Evolutionary conservation across 106 monocot species (phyloP).

Genomic region (Allium cepa): DNA sequence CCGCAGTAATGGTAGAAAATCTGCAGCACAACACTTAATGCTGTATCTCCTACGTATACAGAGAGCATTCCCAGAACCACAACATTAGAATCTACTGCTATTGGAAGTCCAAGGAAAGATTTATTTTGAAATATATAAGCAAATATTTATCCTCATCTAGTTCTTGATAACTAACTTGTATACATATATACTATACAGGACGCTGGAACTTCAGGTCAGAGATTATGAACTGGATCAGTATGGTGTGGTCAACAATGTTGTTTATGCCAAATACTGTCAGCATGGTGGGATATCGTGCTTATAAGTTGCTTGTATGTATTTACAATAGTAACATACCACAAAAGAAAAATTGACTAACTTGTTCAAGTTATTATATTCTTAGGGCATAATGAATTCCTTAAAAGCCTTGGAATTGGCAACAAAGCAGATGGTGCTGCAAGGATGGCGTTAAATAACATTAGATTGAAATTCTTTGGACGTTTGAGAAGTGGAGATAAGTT

Average conservation of each 20-base stretch:
- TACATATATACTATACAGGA: too few relatives aligned
- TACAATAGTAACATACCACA: background rate
- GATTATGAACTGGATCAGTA: slow-evolving; percentile 54
- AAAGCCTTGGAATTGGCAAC: slow-evolving; percentile 36
- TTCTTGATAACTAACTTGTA: too few relatives aligned
- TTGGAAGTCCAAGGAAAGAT: too few relatives aligned
- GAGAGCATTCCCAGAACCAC: too few relatives aligned
- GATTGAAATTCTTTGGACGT: slow-evolving; percentile 67
- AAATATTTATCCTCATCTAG: too few relatives aligned
- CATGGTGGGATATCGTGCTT: slow-evolving; percentile 37
- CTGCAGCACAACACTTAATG: too few relatives aligned
- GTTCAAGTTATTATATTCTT: background rate
- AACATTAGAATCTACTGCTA: too few relatives aligned
- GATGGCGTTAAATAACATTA: slow-evolving; percentile 63
- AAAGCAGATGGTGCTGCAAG: slow-evolving; percentile 65
- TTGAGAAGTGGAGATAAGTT: slow-evolving; percentile 71
- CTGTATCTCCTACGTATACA: too few relatives aligned
- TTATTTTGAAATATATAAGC: too few relatives aligned
- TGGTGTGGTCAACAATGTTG: slow-evolving; percentile 84
- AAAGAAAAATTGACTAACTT: background rate
- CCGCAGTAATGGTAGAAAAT: too few relatives aligned
- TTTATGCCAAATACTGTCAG: slow-evolving; percentile 82
- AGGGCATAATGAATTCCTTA: slow-evolving; percentile 74
- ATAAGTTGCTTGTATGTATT: background rate
- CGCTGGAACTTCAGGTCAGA: background rate